Evolutionary conservation across 129 eudicot species (phyloP).

Genomic region (Saposhnikovia divaricata): DNA sequence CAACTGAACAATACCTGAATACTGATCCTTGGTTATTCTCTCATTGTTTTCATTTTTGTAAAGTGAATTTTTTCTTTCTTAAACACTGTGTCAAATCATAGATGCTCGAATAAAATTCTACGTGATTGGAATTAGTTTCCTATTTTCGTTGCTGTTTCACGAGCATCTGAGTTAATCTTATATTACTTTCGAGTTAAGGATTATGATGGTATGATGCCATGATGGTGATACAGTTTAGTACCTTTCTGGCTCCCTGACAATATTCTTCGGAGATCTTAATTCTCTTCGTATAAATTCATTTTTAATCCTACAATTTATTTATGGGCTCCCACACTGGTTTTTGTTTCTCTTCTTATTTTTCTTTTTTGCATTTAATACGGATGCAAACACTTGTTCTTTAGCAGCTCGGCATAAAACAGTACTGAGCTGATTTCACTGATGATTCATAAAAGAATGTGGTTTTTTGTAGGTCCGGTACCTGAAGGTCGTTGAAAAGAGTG

Average conservation of each 20-base stretch:
- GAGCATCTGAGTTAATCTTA: not conserved
- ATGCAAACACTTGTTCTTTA: not conserved
- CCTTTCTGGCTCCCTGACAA: not conserved
- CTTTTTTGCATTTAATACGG: not conserved
- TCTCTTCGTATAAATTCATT: no score
- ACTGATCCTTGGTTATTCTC: not conserved
- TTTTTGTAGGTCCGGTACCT: conserved; percentile 72
- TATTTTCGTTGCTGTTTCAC: no score
- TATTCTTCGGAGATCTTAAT: not conserved
- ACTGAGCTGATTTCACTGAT: not conserved
- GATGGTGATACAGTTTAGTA: not conserved
- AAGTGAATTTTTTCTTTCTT: not conserved
- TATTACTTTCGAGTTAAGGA: not conserved
- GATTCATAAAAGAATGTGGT: conserved; percentile 4
- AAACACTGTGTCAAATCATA: not conserved
- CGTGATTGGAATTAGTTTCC: not conserved
- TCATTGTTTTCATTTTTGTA: not conserved
- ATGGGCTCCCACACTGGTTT: not conserved
- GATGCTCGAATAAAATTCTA: not conserved
- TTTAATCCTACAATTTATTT: not conserved
- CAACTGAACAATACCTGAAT: not conserved
- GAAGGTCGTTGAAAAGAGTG: conserved; percentile 91
- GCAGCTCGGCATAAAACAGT: not conserved
- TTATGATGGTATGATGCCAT: not conserved
- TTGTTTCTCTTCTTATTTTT: not conserved